phyloP scores from a whole-genome alignment of 495 filamentous ascomycete genomes.

The Durotheca rogersii region DNA sequence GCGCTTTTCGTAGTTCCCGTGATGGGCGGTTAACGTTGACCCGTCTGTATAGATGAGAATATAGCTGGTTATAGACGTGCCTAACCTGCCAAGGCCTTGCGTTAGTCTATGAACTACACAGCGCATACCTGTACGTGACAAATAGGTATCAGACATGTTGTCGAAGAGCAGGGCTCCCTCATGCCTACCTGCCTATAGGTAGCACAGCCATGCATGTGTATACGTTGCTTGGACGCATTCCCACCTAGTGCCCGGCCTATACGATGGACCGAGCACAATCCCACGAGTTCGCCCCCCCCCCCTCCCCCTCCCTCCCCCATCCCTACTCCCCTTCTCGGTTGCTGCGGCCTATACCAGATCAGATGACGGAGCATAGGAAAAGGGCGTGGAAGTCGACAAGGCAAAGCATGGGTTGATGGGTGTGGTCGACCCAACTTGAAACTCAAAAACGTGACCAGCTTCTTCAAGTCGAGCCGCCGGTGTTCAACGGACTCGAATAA shows the following conservation, averaged over 20 bases:
- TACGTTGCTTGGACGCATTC: too few relatives aligned
- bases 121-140: too few relatives aligned
- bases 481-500: neutral
- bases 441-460: conserved; percentile 13
- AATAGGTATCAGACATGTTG: neutral
- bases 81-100: too few relatives aligned
- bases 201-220: too few relatives aligned
- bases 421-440: conserved; percentile 16
- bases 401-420: conserved; percentile 16
- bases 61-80: too few relatives aligned
- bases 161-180: neutral
- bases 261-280: neutral
- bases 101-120: too few relatives aligned
- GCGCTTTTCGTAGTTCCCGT: too few relatives aligned
- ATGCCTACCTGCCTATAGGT: neutral
- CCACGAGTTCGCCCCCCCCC: neutral
- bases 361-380: conserved; percentile 8
- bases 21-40: too few relatives aligned
- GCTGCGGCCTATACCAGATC: conserved; percentile 1
- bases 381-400: neutral
- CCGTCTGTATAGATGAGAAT: too few relatives aligned
- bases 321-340: neutral
- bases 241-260: neutral
- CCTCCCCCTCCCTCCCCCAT: neutral
- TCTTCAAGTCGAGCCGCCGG: conserved; percentile 2